phyloP scores from a whole-genome alignment of 2,329 filamentous ascomycete species.

The Colletotrichum paranaense region DNA sequence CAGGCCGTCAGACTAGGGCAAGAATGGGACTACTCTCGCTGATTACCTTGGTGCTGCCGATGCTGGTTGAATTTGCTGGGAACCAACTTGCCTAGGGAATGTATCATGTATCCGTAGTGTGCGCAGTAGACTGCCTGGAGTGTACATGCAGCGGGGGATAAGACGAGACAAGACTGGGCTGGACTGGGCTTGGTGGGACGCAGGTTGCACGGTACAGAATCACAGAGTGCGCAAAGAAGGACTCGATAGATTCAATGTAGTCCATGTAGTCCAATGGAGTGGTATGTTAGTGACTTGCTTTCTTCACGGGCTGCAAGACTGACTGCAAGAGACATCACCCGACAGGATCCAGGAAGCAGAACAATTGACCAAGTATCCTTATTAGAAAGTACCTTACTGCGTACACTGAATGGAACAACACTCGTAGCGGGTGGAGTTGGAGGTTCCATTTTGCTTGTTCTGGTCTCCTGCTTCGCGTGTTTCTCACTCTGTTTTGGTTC shows the following conservation, averaged over 20 bases:
- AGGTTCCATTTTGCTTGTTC: not conserved
- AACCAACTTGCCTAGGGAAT: not conserved
- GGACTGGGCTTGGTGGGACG: not conserved
- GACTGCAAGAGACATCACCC: too few species aligned
- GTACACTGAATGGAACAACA: not conserved
- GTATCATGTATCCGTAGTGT: too few species aligned
- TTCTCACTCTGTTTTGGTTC: not conserved
- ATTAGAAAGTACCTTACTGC: too few species aligned
- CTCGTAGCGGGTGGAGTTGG: not conserved
- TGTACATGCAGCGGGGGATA: not conserved
- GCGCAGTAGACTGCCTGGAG: not conserved
- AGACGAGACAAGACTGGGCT: not conserved
- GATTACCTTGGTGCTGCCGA: not conserved
- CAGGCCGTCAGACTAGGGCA: not conserved
- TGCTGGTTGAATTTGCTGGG: not conserved
- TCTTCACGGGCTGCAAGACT: too few species aligned
- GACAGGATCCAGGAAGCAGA: too few species aligned
- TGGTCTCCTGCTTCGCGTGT: not conserved
- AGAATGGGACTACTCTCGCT: not conserved
- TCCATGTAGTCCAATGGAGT: not conserved
- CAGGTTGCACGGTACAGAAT: not conserved
- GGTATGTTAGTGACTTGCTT: not conserved
- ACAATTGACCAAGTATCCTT: too few species aligned
- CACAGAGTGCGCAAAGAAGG: too few species aligned
- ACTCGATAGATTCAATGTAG: not conserved